Evolutionary conservation across 352 stramenopile species (phyloP).

Genomic region (Phytophthora meadii): DNA sequence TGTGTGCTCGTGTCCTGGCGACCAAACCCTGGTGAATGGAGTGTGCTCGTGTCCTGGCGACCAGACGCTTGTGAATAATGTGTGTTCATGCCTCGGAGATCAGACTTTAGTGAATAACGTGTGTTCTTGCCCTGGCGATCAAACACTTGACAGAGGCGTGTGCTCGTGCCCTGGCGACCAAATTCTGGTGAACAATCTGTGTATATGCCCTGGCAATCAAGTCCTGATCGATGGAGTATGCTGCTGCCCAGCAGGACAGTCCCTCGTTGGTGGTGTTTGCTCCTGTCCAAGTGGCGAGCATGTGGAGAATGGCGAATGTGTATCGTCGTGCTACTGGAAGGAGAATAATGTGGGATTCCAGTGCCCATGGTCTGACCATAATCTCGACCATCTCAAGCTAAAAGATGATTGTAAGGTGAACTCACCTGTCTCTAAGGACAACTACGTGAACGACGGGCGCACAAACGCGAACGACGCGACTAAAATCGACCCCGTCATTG

Average conservation of each 20-base stretch:
- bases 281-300: conserved; percentile 7
- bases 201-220: not conserved
- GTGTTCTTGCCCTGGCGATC: conserved; percentile 4
- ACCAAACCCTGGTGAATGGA: not conserved
- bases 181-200: not conserved
- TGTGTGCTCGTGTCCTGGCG: not conserved
- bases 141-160: not conserved
- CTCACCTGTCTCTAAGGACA: conserved; percentile 23
- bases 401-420: conserved; percentile 11
- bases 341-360: conserved; percentile 8
- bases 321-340: conserved; percentile 19
- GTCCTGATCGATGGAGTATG: not conserved
- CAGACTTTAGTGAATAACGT: not conserved
- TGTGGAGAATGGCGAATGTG: not conserved
- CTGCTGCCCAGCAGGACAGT: not conserved
- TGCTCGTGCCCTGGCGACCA: conserved; percentile 3
- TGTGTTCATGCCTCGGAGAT: not conserved
- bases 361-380: conserved; percentile 1
- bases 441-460: conserved; percentile 30
- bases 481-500: conserved; percentile 7
- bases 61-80: not conserved
- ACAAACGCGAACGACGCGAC: conserved; percentile 16
- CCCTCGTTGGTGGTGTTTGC: not conserved
- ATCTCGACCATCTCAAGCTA: conserved; percentile 1
- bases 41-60: conserved; percentile 1